phyloP scores from a whole-genome alignment of 192 early-diverging fungal genomes.

The Rhizophagus sp. region DNA sequence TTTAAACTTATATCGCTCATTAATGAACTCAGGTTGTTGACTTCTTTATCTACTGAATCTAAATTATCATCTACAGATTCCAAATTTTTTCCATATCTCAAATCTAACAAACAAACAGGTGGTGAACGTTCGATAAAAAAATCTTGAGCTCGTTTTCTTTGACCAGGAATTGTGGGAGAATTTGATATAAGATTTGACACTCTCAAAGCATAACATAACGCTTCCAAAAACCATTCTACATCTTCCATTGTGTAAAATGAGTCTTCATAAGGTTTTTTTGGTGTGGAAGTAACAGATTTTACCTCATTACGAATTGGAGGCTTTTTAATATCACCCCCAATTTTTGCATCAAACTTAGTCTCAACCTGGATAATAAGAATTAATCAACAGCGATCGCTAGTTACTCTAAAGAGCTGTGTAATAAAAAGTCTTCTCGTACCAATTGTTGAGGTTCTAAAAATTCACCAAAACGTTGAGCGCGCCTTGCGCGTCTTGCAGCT shows the following conservation, averaged over 20 bases:
- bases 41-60: neutral
- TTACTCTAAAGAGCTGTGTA: neutral
- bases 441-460: neutral
- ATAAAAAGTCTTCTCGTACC: neutral
- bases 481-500: neutral
- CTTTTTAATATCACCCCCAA: neutral
- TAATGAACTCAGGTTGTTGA: neutral
- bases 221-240: neutral
- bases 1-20: neutral
- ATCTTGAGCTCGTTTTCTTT: neutral
- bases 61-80: neutral
- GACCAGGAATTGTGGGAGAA: neutral
- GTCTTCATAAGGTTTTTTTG: neutral
- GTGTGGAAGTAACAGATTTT: neutral
- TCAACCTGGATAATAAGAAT: neutral
- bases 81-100: neutral
- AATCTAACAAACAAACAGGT: neutral
- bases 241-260: neutral
- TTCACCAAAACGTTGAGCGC: neutral
- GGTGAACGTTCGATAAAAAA: neutral
- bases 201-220: neutral
- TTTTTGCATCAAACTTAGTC: neutral
- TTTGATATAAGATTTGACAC: neutral
- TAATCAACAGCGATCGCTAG: neutral
- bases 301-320: neutral